Conservation (phyloP, 2,329 filamentous ascomycete genomes). For the Venturia pyrina region DNA sequence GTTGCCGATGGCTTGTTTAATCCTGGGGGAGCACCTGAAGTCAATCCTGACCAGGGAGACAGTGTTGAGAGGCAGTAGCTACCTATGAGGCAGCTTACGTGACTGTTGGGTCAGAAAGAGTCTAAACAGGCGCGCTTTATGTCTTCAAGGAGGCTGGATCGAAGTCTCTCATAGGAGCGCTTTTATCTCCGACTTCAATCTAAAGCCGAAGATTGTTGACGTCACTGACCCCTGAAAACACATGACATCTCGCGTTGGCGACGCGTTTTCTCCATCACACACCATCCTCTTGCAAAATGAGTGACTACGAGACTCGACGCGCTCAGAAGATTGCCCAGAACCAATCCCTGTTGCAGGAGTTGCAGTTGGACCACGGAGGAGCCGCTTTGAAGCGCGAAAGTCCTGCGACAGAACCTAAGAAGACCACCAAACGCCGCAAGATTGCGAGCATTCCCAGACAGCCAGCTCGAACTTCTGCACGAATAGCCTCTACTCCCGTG, state of each 20-base stretch:
- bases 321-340: constrained; percentile 41
- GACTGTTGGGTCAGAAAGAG: no score
- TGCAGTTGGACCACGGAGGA: constrained; percentile 31
- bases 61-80: no score
- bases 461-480: constrained; percentile 37
- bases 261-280: background rate
- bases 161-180: no score
- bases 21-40: no score
- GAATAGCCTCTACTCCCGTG: constrained; percentile 32
- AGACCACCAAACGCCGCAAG: constrained; percentile 31
- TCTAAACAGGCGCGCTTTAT: no score
- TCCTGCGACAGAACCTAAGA: constrained; percentile 12
- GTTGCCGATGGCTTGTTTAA: no score
- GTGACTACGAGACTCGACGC: constrained; percentile 36
- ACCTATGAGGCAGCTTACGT: no score
- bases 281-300: constrained; percentile 20
- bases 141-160: no score
- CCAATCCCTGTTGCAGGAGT: constrained; percentile 35
- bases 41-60: no score
- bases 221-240: background rate
- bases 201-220: constrained; percentile 1
- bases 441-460: constrained; percentile 17
- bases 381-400: constrained; percentile 3
- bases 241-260: background rate
- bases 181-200: no score